Base-by-base conservation (phyloP, 768 basidiomycete species). In the Chalciporus pseudorubinellus region DNA sequence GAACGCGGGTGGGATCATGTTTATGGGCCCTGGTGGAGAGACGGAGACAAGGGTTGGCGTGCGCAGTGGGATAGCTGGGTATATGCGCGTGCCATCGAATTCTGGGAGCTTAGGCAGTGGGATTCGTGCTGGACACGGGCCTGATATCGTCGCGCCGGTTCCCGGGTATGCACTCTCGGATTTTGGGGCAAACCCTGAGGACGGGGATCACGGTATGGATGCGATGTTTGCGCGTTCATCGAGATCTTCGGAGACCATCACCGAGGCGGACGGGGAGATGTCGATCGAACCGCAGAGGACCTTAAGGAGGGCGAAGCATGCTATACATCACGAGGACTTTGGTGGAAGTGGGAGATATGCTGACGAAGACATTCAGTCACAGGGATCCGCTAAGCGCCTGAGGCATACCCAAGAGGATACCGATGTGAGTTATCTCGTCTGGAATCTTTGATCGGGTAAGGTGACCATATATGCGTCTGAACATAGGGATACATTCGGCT, bases 51-150 rank as follows among this genome's bases (percentile, higher is more conserved):
- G 34, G 19, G 6, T 21, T 3, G 36, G 39, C 28, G n/a, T 34
- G 38, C 55, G 51, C 6, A 19, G 43, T 6, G 48, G 52, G 21
- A 21, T 50, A 22, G 42, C 52, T 51, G 65, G 57, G 8, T 66
- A 66, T 67, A 66, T 67, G 65, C 65, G 57, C 47, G 24, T 16
- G 18, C 45, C 54, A 20, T 59, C 52, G 24, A 46, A 40, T 28
- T 26, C 54, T 24, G 56, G 43, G 14, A 24, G 39, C 20, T 28
- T 45, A 8, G 46, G 43, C 7, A 45, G 28, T 26, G 38, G 46
- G 29, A 29, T 33, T 39, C 14, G 24, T 36, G 16, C 53, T 28
- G 42, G n/a, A 13, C 14, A 4, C 24, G 21, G 33, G 18, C 14
- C 20, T 4, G 26, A 56, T n/a, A 43, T 64, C 31, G 48, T 26